Evolutionary conservation across 495 filamentous ascomycete species (phyloP), one percentile per base, ranked within the genome.

Genomic region (Sphaerosporella brunnea): DNA sequence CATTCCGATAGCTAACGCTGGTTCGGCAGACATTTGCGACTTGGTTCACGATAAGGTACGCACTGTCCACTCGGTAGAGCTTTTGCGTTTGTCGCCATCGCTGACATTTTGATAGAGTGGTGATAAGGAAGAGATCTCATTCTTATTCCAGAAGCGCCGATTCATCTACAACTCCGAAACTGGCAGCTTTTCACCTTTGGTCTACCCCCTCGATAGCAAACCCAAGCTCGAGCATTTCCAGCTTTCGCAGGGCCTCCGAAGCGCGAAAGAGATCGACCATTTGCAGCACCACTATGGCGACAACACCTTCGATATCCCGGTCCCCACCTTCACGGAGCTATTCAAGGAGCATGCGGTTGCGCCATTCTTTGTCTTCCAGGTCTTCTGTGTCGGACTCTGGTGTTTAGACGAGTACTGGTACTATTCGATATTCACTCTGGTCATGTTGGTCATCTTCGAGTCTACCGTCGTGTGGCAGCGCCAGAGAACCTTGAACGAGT

Each of bases 361-460:
- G 24, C 90, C 90, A 10, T 99, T 99, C 73, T 99, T 99, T 64
- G 85, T 99, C 43, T 99, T 99, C 66, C 90, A 99, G 68, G 69
- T 99, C 34, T 99, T 99, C 69, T 96, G 92, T 53, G 90, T 99
- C 48, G 90, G 92, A 23, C 68, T 99, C 50, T 99, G 90, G 90
- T 84, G 95, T 79, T 63, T 99, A 63, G 90, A 99, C 63, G 90
- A 99, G 66, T 96, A 95, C 66, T 99, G 90, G 90, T 99, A 99
- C 67, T 99, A 96, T 64, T 99, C 90, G 50, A 72, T 99, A 10
- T 99, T 99, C 61, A 96, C 90, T 1, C 77, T 96, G 18, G 88
- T 95, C 68, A 96, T 96, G 90, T 77, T 99, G 26, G 80, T 96
- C 51, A 80, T 74, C 37, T 99, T 99, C 60, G 90, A 99, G 68